Conservation (phyloP, 2,329 filamentous ascomycete genomes). For the Monosporascus sp. region DNA sequence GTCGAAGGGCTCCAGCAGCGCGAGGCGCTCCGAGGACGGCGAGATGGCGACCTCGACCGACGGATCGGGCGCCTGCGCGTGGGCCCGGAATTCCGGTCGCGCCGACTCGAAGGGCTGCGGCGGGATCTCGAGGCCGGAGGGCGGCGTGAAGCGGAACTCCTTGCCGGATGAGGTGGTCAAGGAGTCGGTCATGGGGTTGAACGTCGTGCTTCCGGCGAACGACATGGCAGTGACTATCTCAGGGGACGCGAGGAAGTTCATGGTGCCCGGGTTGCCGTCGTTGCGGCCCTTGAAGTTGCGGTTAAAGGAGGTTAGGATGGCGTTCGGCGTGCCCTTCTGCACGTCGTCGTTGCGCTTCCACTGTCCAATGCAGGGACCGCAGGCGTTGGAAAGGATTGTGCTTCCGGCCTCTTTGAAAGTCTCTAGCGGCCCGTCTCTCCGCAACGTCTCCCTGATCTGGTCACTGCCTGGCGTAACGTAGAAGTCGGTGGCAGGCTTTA, state of each 20-base stretch:
- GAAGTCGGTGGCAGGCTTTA: conserved; percentile 85
- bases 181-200: conserved; percentile 90
- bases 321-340: conserved; percentile 79
- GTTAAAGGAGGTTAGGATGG: conserved; percentile 96
- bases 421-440: conserved; percentile 78
- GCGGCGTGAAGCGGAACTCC: conserved; percentile 80
- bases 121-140: conserved; percentile 62
- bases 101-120: conserved; percentile 64
- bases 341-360: conserved; percentile 90
- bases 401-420: conserved; percentile 86
- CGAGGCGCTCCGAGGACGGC: conserved; percentile 83
- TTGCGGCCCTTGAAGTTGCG: conserved; percentile 97
- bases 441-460: conserved; percentile 90
- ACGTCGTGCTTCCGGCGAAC: conserved; percentile 86
- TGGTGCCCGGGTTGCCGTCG: conserved; percentile 91
- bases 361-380: conserved; percentile 88
- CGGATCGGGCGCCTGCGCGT: conserved; percentile 66
- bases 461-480: conserved; percentile 96
- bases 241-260: conserved; percentile 97
- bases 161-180: conserved; percentile 74
- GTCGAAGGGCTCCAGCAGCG: conserved; percentile 83
- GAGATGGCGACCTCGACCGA: conserved; percentile 69
- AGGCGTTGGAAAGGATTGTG: conserved; percentile 88
- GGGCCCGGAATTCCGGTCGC: conserved; percentile 61
- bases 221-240: conserved; percentile 96